Evolutionary conservation across 2,329 filamentous ascomycete species (phyloP), one percentile per base, ranked within the genome.

Genomic region (Aureobasidium sp.): DNA sequence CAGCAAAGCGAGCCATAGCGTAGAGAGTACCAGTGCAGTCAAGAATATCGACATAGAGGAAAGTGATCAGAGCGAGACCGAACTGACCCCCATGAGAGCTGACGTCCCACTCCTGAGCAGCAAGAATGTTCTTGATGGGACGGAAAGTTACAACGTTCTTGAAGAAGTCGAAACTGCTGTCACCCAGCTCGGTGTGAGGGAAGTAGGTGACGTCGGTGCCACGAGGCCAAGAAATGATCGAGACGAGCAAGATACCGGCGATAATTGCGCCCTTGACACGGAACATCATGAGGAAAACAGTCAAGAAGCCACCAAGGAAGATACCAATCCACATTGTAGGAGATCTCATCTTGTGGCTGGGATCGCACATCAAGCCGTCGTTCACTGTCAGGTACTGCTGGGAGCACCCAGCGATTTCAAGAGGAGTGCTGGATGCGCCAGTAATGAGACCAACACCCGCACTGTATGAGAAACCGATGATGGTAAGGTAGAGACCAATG

Each of bases 11-110:
- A 20, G 91, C 91, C 90, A 96, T 95, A 23, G 89, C 89, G 77
- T 95, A 96, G 63, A 95, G 78, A 0, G 90, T 95, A 68, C 90
- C 91, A 0, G 91, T 96, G 67, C 85, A 87, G 74, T 95, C 91
- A 48, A 96, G 84, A 64, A 96, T 93, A 70, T 96, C 91, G 66
- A 95, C 90, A 70, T 96, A 95, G 26, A 95, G 80, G 77, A 96
- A 95, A 2, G 91, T 95, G 73, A 95, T 87, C 66, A 95, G 85
- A 0, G 91, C 91, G 55, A 94, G 80, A 32, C 87, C 89, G 70
- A 95, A 95, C 70, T 94, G 87, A 3, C 84, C 84, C 12, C 87
- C 86, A 62, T 90, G 85, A 5, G 79, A 79, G 8, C 80, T 76
- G 27, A 95, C 79, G 67, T 88, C 78, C 87, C 89, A 96, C 62